Conservation (phyloP, 176 grass and related monocot genomes). For the Carex littledalei region DNA sequence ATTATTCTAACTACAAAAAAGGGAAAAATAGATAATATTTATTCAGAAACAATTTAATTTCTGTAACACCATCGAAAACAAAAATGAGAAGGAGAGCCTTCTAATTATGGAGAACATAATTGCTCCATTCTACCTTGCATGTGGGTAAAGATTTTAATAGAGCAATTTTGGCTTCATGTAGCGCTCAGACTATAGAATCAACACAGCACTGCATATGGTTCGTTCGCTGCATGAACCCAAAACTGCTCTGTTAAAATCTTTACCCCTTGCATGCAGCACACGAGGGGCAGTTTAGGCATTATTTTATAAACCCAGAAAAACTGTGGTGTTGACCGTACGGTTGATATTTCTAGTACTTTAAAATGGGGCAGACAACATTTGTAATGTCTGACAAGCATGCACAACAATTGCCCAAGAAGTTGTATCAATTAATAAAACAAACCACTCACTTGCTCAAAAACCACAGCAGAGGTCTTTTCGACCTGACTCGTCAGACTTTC, state of each 20-base stretch:
- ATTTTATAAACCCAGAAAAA: neutral
- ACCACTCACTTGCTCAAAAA: conserved; percentile 12
- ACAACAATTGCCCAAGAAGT: neutral
- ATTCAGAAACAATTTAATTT: neutral
- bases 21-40: neutral
- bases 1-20: neutral
- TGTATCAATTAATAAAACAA: neutral
- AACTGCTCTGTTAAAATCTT: no score
- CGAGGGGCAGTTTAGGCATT: neutral
- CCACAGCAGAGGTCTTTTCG: conserved; percentile 1
- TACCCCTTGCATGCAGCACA: neutral
- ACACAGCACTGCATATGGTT: no score
- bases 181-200: no score
- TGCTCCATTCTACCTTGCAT: neutral
- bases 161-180: no score
- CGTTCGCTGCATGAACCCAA: no score
- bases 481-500: conserved; percentile 12
- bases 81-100: neutral
- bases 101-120: neutral
- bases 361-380: neutral
- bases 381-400: neutral
- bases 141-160: neutral
- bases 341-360: neutral
- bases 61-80: neutral
- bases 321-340: neutral